These are phyloP conservation scores for Hypoxylon rubiginosum DNA, from an alignment of 2,329 filamentous ascomycete species.

Conservation along the genomic window DNA sequence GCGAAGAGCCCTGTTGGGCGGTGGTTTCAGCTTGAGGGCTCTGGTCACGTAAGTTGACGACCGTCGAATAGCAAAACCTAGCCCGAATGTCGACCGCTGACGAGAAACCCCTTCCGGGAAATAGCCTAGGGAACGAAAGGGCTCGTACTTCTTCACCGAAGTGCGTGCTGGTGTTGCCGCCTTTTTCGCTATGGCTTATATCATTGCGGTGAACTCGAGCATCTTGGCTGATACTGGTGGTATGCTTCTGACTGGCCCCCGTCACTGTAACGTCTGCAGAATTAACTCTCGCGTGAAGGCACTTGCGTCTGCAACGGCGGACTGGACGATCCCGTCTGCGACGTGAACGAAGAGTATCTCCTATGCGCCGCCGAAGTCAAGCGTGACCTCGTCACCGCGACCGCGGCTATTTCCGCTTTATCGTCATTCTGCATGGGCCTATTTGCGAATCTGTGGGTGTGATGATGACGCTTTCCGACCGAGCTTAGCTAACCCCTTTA, in stretches of 20 bases:
- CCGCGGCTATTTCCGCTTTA: conserved; percentile 84
- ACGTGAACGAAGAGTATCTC: conserved; percentile 69
- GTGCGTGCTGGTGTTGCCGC: conserved; percentile 85
- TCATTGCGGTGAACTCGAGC: conserved; percentile 51
- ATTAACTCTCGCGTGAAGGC: conserved; percentile 74
- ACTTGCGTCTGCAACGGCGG: conserved; percentile 78
- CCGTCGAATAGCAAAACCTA: not conserved
- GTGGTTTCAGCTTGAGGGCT: conserved; percentile 86
- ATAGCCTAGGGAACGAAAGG: conserved; percentile 78
- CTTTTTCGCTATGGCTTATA: conserved; percentile 75
- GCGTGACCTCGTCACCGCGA: conserved; percentile 86
- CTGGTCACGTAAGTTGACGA: conserved; percentile 76
- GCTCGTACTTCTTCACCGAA: conserved; percentile 85
- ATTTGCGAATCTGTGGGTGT: conserved; percentile 77
- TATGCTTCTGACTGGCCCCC: conserved; percentile 59
- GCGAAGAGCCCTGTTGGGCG: conserved; percentile 75
- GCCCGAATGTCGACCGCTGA: conserved; percentile 25
- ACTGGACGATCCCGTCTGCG: conserved; percentile 66
- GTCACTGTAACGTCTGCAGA: conserved; percentile 72
- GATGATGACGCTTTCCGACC: not conserved
- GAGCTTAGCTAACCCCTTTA: conserved; percentile 8
- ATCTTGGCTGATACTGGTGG: conserved; percentile 51
- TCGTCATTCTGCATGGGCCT: conserved; percentile 87
- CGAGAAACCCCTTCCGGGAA: conserved; percentile 31
- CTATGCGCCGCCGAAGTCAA: conserved; percentile 75